Conservation (phyloP, 768 basidiomycete genomes). For the Hygrocybe coccinea region DNA sequence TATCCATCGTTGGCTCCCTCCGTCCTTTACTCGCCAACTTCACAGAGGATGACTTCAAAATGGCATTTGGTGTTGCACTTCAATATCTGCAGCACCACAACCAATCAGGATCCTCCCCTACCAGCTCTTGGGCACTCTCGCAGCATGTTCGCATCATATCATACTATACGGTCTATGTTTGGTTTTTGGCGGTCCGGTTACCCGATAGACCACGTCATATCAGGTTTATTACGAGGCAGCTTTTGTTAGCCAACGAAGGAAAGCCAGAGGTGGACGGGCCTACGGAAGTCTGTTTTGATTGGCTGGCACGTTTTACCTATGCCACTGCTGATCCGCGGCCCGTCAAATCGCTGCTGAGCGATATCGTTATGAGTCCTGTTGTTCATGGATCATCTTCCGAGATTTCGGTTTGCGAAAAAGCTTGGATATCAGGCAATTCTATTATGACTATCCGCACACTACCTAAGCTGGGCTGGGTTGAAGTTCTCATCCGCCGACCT, state of each 20-base stretch:
- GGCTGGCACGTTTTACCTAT: constrained; percentile 92
- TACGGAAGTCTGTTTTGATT: constrained; percentile 96
- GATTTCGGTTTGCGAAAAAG: constrained; percentile 53
- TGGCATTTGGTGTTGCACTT: constrained; percentile 90
- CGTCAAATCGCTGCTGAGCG: constrained; percentile 68
- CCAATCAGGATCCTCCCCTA: constrained; percentile 49
- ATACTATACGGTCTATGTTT: constrained; percentile 86
- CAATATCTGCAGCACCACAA: constrained; percentile 93
- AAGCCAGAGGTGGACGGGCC: constrained; percentile 73
- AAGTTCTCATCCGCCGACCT: constrained; percentile 76
- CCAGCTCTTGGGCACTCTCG: constrained; percentile 78
- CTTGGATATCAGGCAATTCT: constrained; percentile 83
- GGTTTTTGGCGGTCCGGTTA: constrained; percentile 88
- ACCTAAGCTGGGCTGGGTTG: constrained; percentile 78
- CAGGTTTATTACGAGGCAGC: constrained; percentile 78
- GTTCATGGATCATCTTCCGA: constrained; percentile 31
- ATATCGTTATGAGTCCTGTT: constrained; percentile 66
- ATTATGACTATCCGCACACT: constrained; percentile 78
- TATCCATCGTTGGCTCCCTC: constrained; percentile 80
- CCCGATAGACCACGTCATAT: constrained; percentile 77
- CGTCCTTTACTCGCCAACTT: constrained; percentile 82
- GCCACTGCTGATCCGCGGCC: constrained; percentile 91
- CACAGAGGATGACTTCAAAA: constrained; percentile 83
- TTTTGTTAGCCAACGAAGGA: constrained; percentile 80
- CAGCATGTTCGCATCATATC: constrained; percentile 89